Evolutionary conservation across 495 filamentous ascomycete genomes (phyloP), one percentile per base, ranked within the genome.

Genomic region (Talaromyces liani): DNA sequence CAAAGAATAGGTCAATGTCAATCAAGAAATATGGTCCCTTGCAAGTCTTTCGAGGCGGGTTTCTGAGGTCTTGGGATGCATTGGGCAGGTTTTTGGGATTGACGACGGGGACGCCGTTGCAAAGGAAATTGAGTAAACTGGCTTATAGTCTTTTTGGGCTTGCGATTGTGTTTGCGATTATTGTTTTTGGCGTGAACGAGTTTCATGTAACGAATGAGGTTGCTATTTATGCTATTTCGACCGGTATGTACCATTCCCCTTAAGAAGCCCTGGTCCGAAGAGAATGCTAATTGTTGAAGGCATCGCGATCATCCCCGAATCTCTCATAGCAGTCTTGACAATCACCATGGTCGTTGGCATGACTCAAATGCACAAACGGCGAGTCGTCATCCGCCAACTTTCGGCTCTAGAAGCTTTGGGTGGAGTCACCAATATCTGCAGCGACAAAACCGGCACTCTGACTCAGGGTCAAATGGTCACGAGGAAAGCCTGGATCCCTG

Each of bases 351-450:
- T 88, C 6, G 82, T 88, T 20, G 88, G 87, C 36, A 87, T 86
- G 9, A 88, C 87, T 72, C 81, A 83, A 18, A 93, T 94, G 90
- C 80, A 86, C 1, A 87, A 85, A 68, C 80, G 86, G 4, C 89
- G 91, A 63, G 91, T 93, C 8, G 86, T 93, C 54, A 85, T 92
- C 25, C 87, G 91, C n/a, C 85, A 91, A 66, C 78, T 93, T 24
- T 88, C 87, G 60, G 90, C 90, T 8, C 82, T 94, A 0, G 91
- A 94, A 71, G 91, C 91, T 1, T 84, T 94, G 14, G 91, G 90
- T 12, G 90, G 90, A 41, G 88, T 93, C 39, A 92, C 89, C 61
- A 92, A 93, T 68, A 93, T 94, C 66, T 94, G 91, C 72, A 92
- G 90, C 8, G 91, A 94, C 73, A 94, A 94, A 70, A 94, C 91